Base-by-base conservation (phyloP, 1,284 basidiomycete genomes). In the Flammula alnicola region DNA sequence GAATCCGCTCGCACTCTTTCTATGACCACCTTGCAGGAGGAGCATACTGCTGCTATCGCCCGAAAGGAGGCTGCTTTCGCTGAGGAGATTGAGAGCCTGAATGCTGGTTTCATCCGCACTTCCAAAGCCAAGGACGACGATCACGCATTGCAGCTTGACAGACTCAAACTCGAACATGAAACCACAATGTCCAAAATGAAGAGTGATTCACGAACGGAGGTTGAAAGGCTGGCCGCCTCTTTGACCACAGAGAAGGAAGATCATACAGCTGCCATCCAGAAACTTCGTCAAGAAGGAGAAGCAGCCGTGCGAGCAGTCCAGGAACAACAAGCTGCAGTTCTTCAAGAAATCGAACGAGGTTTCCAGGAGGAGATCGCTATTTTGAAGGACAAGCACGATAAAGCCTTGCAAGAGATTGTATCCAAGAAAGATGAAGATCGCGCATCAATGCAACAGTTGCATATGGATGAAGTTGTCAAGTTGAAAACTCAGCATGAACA, bases 11-110 rank as follows among this genome's bases (percentile, higher is more conserved):
- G 83, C 47, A 75, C 77, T 35, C 54, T 75, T 3, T 78, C 80
- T 27, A 64, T 92, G 44, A 72, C 81, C 49, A 78, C 79, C 32
- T 73, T 91, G 16, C 85, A 86, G 58, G 80, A 86, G 10, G 87
- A 85, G 52, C 86, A 91, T 55, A 67, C 76, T 2, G 73, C 82
- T n/a, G 83, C 81, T 9, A 75, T 86, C 47, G 61, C 76, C 23
- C 76, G 81, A 58, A 88, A 85, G 67, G 88, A 91, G 57, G 66
- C 72, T 14, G 74, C 78, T 37, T 85, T 86, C 55, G 60, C 72
- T 1, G 83, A 85, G 45, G 82, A 88, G 60, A 58, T 87, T 33
- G 80, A 86, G 59, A 76, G 72, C 47, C 66, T 86, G 39, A 84
- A 81, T 62, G 75, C 77, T n/a, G 82, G 86, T 22, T 86, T 88